Conservation (phyloP, 441 rosid species). For the Gossypium aridum region DNA sequence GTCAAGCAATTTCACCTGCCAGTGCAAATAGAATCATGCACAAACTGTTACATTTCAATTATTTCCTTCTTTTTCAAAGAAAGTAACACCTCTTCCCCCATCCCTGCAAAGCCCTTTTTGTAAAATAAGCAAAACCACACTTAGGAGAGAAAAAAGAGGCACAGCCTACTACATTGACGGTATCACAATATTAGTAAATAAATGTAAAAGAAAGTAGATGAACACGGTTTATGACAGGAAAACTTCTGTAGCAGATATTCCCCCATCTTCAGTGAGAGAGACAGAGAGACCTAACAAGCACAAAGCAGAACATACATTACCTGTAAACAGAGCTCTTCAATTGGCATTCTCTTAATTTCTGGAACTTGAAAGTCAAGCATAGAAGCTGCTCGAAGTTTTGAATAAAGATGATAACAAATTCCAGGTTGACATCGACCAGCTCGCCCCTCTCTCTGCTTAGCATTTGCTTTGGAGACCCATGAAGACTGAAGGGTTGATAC, state of each 20-base stretch:
- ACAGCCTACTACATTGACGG: background rate
- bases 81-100: background rate
- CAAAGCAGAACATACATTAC: constrained; percentile 26
- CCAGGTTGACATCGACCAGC: constrained; percentile 99
- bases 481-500: constrained; percentile 92
- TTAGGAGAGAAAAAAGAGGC: background rate
- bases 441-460: constrained; percentile 94
- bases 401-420: constrained; percentile 86
- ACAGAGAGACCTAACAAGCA: background rate
- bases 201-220: background rate
- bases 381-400: constrained; percentile 73
- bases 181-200: background rate
- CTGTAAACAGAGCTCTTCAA: constrained; percentile 96
- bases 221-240: background rate
- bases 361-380: constrained; percentile 84
- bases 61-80: background rate
- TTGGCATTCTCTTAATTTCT: constrained; percentile 88
- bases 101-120: background rate
- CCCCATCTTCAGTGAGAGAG: background rate
- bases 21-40: constrained; percentile 15
- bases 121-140: background rate
- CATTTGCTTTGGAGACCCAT: constrained; percentile 96
- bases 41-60: constrained; percentile 13
- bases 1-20: constrained; percentile 86
- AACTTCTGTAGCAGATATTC: background rate